These are phyloP conservation scores for Cercospora zeina DNA, from an alignment of 2,329 filamentous ascomycete genomes.

Conservation along the genomic window DNA sequence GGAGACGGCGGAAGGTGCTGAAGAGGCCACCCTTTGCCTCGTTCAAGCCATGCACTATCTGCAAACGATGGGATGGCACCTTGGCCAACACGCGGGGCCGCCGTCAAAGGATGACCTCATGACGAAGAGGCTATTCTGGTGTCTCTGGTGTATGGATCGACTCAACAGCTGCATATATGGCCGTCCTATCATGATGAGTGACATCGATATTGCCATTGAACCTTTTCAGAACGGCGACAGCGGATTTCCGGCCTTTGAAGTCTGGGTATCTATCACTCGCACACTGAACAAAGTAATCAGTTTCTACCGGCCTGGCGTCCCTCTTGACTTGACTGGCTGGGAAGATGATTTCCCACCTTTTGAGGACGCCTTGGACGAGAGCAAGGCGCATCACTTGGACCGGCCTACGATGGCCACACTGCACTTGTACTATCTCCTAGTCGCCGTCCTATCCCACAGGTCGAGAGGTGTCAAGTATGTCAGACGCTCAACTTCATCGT, in stretches of 20 bases:
- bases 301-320: constrained; percentile 49
- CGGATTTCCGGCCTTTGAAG: constrained; percentile 50
- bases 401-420: constrained; percentile 48
- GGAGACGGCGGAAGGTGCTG: constrained; percentile 51
- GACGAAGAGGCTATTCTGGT: constrained; percentile 53
- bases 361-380: constrained; percentile 37
- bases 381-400: constrained; percentile 46
- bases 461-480: constrained; percentile 46
- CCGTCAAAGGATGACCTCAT: constrained; percentile 35
- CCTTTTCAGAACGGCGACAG: constrained; percentile 47
- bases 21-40: constrained; percentile 47
- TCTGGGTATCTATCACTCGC: constrained; percentile 49
- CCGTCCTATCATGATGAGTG: constrained; percentile 51
- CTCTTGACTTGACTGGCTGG: constrained; percentile 48
- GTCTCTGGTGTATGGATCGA: constrained; percentile 52
- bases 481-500: constrained; percentile 52
- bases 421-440: constrained; percentile 59
- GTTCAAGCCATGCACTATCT: constrained; percentile 53
- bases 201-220: constrained; percentile 50
- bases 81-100: constrained; percentile 38
- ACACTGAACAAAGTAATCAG: constrained; percentile 51
- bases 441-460: constrained; percentile 59
- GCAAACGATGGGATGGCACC: constrained; percentile 52
- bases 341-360: constrained; percentile 43
- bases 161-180: constrained; percentile 52